phyloP scores from a whole-genome alignment of 805 yeast genomes.

The Starmerella bombi region DNA sequence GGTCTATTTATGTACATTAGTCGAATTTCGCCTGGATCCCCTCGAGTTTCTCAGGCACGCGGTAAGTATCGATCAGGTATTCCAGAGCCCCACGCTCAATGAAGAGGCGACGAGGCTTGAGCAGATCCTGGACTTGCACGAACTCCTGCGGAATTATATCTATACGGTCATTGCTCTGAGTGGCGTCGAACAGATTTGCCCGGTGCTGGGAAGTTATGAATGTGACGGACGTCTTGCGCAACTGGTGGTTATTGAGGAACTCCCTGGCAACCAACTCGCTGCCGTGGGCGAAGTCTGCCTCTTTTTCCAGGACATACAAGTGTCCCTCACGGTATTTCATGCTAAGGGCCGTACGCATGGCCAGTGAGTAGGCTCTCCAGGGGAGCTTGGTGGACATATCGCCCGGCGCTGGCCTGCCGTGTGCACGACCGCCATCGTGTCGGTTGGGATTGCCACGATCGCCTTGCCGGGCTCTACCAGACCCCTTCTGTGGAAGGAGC shows the following conservation, averaged over 20 bases:
- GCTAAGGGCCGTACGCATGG: conserved; percentile 71
- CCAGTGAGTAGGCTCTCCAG: conserved; percentile 54
- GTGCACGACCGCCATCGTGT: conserved; percentile 78
- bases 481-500: conserved; percentile 78
- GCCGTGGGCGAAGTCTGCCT: conserved; percentile 27
- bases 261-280: conserved; percentile 37
- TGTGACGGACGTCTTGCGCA: conserved; percentile 31
- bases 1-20: not conserved
- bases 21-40: not conserved
- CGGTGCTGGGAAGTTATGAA: conserved; percentile 54
- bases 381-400: conserved; percentile 76
- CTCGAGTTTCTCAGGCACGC: conserved; percentile 2
- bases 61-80: conserved; percentile 32
- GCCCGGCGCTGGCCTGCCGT: conserved; percentile 81
- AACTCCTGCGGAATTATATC: conserved; percentile 62
- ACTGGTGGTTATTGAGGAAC: conserved; percentile 35
- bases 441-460: conserved; percentile 90
- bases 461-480: conserved; percentile 92
- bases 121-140: conserved; percentile 67
- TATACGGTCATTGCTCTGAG: conserved; percentile 40
- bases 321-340: conserved; percentile 65
- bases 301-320: conserved; percentile 52
- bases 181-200: conserved; percentile 46
- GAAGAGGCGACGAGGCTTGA: conserved; percentile 63
- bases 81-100: conserved; percentile 63